Evolutionary conservation across 2,329 filamentous ascomycete genomes (phyloP).

Genomic region (Bipolaris cookei): DNA sequence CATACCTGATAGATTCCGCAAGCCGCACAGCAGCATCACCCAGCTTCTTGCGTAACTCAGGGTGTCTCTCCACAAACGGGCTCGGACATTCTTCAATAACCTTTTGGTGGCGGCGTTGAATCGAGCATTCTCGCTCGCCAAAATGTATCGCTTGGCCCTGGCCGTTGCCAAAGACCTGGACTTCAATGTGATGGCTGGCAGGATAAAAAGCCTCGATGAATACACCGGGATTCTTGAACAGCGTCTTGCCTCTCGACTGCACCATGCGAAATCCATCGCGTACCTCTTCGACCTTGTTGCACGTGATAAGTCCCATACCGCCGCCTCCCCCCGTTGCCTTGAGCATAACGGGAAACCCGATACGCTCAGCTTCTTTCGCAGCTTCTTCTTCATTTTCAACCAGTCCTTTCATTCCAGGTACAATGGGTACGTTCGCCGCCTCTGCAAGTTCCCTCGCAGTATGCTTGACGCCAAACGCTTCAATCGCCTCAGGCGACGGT

Average conservation of each 20-base stretch:
- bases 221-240: constrained; percentile 18
- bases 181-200: constrained; percentile 72
- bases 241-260: constrained; percentile 56
- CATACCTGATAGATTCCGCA: constrained; percentile 66
- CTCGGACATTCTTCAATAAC: constrained; percentile 89
- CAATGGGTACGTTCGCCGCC: constrained; percentile 60
- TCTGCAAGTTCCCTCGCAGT: constrained; percentile 61
- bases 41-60: constrained; percentile 66
- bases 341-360: constrained; percentile 62
- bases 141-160: constrained; percentile 80
- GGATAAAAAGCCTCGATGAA: constrained; percentile 58
- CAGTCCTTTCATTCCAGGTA: constrained; percentile 60
- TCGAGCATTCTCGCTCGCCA: constrained; percentile 85
- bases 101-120: constrained; percentile 88
- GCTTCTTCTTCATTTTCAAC: constrained; percentile 47
- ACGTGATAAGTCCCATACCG: constrained; percentile 58
- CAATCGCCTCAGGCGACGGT: constrained; percentile 61
- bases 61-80: constrained; percentile 63
- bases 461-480: constrained; percentile 66
- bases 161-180: constrained; percentile 87
- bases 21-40: constrained; percentile 73
- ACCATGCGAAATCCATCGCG: constrained; percentile 56
- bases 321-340: constrained; percentile 67
- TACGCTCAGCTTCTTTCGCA: constrained; percentile 54
- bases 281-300: constrained; percentile 35